Percentiles rank a stretch among this genome's conserved stretches.
Evolutionary conservation across 129 eudicot species (phyloP).

Genomic region (Centrapalus pauciflorus): DNA sequence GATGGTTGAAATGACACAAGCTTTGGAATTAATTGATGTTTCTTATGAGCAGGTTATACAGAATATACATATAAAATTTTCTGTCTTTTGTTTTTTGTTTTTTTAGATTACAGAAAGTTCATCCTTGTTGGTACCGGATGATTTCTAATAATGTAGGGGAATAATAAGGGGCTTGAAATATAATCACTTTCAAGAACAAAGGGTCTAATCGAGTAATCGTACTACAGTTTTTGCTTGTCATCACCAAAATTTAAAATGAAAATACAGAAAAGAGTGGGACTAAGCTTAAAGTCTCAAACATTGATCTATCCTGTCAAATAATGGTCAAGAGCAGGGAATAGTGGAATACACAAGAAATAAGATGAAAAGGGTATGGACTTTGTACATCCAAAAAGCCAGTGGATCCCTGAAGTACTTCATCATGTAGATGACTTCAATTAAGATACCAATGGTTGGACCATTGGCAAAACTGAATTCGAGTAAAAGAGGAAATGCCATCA

Average conservation of each 20-base stretch:
- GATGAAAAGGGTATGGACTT: not conserved
- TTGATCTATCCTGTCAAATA: not conserved
- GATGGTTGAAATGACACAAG: constrained; percentile 99
- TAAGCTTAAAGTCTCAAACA: not conserved
- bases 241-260: too few species aligned
- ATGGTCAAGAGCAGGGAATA: not conserved
- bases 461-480: not conserved
- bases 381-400: not conserved
- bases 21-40: constrained; percentile 76
- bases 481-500: not conserved
- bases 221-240: too few species aligned
- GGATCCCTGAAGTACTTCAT: not conserved
- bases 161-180: too few species aligned
- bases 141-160: too few species aligned
- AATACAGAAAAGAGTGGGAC: not conserved
- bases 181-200: too few species aligned
- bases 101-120: not conserved
- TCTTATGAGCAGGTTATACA: constrained; percentile 82
- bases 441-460: not conserved
- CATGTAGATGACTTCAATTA: not conserved
- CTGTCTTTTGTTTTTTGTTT: not conserved
- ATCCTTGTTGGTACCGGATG: not conserved
- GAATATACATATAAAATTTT: not conserved
- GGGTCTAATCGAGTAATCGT: too few species aligned
- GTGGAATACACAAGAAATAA: too few species aligned